Evolutionary conservation across 192 early-diverging fungal genomes (phyloP).

Genomic region (Coemansia furcata): DNA sequence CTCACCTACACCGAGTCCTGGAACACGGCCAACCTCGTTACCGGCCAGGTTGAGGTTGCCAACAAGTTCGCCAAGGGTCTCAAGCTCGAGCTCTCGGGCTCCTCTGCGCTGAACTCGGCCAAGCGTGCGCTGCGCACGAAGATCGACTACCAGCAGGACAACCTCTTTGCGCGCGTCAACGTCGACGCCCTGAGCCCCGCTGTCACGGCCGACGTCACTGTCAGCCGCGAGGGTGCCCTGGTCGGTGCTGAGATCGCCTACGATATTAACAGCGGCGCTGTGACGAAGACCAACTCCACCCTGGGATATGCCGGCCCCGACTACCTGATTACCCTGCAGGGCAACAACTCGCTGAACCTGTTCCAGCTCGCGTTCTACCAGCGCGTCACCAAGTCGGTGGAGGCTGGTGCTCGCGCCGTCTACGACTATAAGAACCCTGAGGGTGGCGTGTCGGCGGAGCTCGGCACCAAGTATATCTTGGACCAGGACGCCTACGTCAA

Average conservation of each 20-base stretch:
- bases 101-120: constrained; percentile 71
- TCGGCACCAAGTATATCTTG: constrained; percentile 91
- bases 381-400: constrained; percentile 84
- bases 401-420: constrained; percentile 92
- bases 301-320: constrained; percentile 83
- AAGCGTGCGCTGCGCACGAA: constrained; percentile 57
- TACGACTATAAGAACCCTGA: constrained; percentile 83
- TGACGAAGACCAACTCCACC: constrained; percentile 86
- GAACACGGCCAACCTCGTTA: constrained; percentile 92
- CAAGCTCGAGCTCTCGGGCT: constrained; percentile 87
- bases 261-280: constrained; percentile 84
- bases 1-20: constrained; percentile 95
- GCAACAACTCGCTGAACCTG: constrained; percentile 83
- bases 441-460: constrained; percentile 75
- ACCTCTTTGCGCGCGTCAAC: constrained; percentile 82
- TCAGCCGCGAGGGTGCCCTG: constrained; percentile 86
- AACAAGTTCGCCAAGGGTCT: constrained; percentile 95
- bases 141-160: constrained; percentile 94
- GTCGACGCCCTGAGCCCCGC: constrained; percentile 95
- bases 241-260: constrained; percentile 93
- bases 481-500: constrained; percentile 89
- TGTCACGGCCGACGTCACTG: constrained; percentile 82
- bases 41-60: constrained; percentile 87
- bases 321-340: constrained; percentile 87
- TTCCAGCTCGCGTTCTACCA: constrained; percentile 97